Base-by-base conservation (phyloP, 2,329 filamentous ascomycete genomes). In the Cladosporium sp. region DNA sequence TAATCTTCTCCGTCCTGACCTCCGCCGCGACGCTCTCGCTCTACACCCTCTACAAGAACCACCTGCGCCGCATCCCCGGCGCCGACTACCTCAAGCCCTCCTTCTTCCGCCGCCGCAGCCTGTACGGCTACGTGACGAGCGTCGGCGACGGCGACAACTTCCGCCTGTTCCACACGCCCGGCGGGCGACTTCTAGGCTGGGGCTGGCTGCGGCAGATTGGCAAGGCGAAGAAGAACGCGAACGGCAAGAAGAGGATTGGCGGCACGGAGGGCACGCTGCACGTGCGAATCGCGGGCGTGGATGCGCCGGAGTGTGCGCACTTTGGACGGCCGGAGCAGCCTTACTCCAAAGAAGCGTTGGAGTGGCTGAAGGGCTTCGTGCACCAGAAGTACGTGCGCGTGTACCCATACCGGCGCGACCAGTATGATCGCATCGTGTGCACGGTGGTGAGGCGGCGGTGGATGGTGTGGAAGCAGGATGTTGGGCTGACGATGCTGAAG, bases 71-170 rank as follows among this genome's bases (percentile, higher is more conserved):
- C 62, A 92, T 98, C 65, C 93, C 93, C 4, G 89, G 88, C 65
- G 87, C 91, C 40, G 83, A 86, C 28, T 85, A 93, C 75, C 90
- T 99, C 71, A 87, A 88, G 57, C 90, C 92, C 2, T 81, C 83
- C 12, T 90, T 89, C 75, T 94, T 94, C 75, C 87, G 91, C 55
- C 88, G 83, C 67, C 85, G 91, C 71, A 93, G 87, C 71, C 75
- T 99, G 50, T 90, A 94, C 72, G 95, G 95, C 16, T 86, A 86
- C 68, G 95, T 98, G 50, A 97, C 94, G 14, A 93, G 91, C 71
- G 95, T 99, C 28, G 95, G 96, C 50, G 95, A 99, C 83, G 96
- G 93, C 4, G 95, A 99, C 78, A 94, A 94, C 76, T 97, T 99
- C 77, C 90, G 95, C 71, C 78, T 99, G 57, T 99, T 90, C 77